Evolutionary conservation across 257 asterid genomes (phyloP).

Genomic region (Lycium barbarum): DNA sequence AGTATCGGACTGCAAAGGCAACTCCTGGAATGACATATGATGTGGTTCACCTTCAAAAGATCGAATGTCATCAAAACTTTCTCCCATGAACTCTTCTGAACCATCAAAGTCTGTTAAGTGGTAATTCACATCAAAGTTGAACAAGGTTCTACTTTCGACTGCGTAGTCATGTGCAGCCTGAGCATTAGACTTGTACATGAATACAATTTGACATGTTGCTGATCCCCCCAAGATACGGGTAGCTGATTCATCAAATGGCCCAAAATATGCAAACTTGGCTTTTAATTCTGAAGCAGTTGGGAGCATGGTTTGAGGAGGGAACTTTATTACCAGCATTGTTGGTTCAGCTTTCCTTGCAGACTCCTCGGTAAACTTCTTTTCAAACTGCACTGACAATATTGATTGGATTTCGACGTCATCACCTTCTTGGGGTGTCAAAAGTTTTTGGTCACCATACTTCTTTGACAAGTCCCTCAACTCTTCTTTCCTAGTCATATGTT

Average conservation of each 20-base stretch:
- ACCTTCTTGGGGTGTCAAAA: conserved; percentile 20
- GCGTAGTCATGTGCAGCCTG: conserved; percentile 6
- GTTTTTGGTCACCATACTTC: neutral
- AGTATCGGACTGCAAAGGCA: neutral
- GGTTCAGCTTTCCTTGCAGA: conserved; percentile 20
- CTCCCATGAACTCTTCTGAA: neutral
- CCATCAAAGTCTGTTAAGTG: neutral
- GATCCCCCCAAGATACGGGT: neutral
- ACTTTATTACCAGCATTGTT: conserved; percentile 13
- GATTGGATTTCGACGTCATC: neutral
- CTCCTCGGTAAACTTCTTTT: neutral
- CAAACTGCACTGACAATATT: neutral
- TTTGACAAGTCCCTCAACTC: conserved; percentile 23
- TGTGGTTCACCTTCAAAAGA: neutral
- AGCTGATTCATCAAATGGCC: conserved; percentile 12
- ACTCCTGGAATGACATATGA: conserved; percentile 9
- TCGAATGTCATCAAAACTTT: neutral
- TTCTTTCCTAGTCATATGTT: conserved; percentile 12
- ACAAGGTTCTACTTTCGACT: neutral
- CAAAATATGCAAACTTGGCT: conserved; percentile 21
- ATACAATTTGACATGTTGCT: conserved; percentile 5
- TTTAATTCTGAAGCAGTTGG: conserved; percentile 26
- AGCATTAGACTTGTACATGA: conserved; percentile 2
- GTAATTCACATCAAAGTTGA: neutral
- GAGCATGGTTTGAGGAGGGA: conserved; percentile 11